Evolutionary conservation across 169 alveolate species (phyloP).

Genomic region (Plasmodium falciparum): DNA sequence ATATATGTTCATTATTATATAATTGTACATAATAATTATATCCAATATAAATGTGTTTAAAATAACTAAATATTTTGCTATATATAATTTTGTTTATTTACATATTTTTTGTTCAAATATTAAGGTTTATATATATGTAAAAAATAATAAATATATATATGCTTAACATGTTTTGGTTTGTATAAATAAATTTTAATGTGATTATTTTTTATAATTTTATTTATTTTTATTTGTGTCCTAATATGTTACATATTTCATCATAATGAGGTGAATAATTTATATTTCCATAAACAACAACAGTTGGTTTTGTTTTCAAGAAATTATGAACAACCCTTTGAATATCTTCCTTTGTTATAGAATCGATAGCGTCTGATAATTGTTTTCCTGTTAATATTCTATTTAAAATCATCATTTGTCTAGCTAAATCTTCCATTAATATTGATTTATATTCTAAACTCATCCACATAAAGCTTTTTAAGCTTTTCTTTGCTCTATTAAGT

Average conservation of each 20-base stretch:
- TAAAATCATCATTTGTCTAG: slow-evolving; percentile 88
- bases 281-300: slow-evolving; percentile 89
- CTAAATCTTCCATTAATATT: slow-evolving; percentile 89
- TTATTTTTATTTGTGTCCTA: slow-evolving; percentile 5
- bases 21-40: too few relatives aligned
- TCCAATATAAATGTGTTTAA: too few relatives aligned
- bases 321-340: slow-evolving; percentile 79
- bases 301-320: slow-evolving; percentile 83
- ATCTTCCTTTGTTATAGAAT: slow-evolving; percentile 84
- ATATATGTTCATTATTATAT: too few relatives aligned
- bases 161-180: too few relatives aligned
- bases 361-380: slow-evolving; percentile 85
- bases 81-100: too few relatives aligned
- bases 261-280: slow-evolving; percentile 86
- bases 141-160: neutral
- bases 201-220: neutral
- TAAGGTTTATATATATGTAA: neutral
- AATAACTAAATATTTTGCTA: too few relatives aligned
- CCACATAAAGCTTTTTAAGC: slow-evolving; percentile 85
- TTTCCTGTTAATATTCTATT: slow-evolving; percentile 82
- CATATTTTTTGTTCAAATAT: too few relatives aligned
- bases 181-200: too few relatives aligned
- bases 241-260: slow-evolving; percentile 81
- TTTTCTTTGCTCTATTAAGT: slow-evolving; percentile 89
- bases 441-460: slow-evolving; percentile 87